Percentiles rank a stretch among this genome's conserved stretches.
Evolutionary conservation across 495 filamentous ascomycete species (phyloP).

Genomic region (Penicillium daleae): DNA sequence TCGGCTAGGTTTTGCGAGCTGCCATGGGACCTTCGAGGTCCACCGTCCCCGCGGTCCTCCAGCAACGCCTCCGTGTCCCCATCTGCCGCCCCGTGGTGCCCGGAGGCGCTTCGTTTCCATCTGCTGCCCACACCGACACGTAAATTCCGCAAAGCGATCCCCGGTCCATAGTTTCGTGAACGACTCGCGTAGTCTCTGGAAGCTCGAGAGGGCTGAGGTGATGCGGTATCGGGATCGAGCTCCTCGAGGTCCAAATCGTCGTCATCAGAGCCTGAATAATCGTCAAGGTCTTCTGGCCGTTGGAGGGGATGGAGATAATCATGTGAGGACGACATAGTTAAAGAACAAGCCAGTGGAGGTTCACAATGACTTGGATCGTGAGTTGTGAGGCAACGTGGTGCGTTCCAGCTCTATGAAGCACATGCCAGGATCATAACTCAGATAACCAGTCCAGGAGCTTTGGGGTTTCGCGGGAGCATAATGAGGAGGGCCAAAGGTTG

Average conservation of each 20-base stretch:
- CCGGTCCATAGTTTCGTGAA: slow-evolving; percentile 53
- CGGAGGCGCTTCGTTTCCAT: slow-evolving; percentile 56
- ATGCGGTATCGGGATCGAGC: slow-evolving; percentile 62
- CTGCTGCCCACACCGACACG: slow-evolving; percentile 68
- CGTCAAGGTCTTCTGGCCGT: slow-evolving; percentile 34
- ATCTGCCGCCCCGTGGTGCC: slow-evolving; percentile 42
- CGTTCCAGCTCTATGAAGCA: slow-evolving; percentile 14
- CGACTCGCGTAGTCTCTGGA: slow-evolving; percentile 45
- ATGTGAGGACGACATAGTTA: slow-evolving; percentile 44
- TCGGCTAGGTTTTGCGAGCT: slow-evolving; percentile 57
- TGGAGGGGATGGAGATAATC: slow-evolving; percentile 46
- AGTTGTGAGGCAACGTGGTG: slow-evolving; percentile 10
- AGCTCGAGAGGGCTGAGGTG: slow-evolving; percentile 41
- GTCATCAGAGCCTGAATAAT: slow-evolving; percentile 50
- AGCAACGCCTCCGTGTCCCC: slow-evolving; percentile 62
- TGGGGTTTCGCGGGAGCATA: slow-evolving; percentile 25
- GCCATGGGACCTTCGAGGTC: slow-evolving; percentile 44
- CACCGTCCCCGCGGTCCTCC: slow-evolving; percentile 51
- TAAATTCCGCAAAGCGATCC: slow-evolving; percentile 72
- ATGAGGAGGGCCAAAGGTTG: slow-evolving; percentile 12
- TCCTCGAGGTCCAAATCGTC: slow-evolving; percentile 70
- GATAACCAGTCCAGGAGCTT: slow-evolving; percentile 26
- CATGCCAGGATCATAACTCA: slow-evolving; percentile 28
- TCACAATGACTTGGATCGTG: slow-evolving; percentile 13
- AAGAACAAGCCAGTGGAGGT: background rate